Base-by-base conservation (phyloP, 2,329 filamentous ascomycete species). In the Leptodontidium sp. region DNA sequence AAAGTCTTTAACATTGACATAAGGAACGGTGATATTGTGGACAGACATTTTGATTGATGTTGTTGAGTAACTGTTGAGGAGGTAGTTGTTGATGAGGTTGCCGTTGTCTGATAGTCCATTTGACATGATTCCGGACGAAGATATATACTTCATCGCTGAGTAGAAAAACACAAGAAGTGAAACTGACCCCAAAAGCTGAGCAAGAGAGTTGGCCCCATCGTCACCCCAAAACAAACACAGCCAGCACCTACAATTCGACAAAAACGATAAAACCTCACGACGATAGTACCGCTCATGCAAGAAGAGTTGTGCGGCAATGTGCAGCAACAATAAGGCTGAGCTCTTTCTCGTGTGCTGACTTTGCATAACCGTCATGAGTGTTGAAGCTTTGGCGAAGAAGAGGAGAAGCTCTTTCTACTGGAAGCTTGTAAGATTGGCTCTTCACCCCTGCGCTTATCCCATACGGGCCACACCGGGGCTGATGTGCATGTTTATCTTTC, bases 381-480 rank as follows among this genome's bases (percentile, higher is more conserved):
- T 4, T n/a, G 15, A n/a, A 38, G 7, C 29, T 57, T 57, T 14
- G 1, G 32, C 53, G 17, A 58, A 40, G 32, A 38, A 5, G 9
- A 58, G 8, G 40, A 58, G 53, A 21, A 40, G 32, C 32, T 24
- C n/a, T 40, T 40, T 12, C 53, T 58, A 24, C 32, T 40, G 17
- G 53, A 58, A 58, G 53, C 53, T 58, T 58, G n/a, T 58, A 17
- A 40, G 53, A 58, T 58, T 38, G 53, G 53, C 53, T 40, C 8
- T 40, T 40, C 53, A 21, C 47, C 29, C 29, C 53, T 6, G 32
- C 32, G 53, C 53, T 40, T 58, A 40, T 40, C 32, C 32, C 35
- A 58, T 9, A 58, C 32, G 53, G 17, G 17, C 35, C 53, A 17
- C 53, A 40, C 53, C 32, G 53, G 17, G 32, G 47, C 49, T 52